Evolutionary conservation across 495 filamentous ascomycete species (phyloP).

Genomic region (Cairneyella variabilis): DNA sequence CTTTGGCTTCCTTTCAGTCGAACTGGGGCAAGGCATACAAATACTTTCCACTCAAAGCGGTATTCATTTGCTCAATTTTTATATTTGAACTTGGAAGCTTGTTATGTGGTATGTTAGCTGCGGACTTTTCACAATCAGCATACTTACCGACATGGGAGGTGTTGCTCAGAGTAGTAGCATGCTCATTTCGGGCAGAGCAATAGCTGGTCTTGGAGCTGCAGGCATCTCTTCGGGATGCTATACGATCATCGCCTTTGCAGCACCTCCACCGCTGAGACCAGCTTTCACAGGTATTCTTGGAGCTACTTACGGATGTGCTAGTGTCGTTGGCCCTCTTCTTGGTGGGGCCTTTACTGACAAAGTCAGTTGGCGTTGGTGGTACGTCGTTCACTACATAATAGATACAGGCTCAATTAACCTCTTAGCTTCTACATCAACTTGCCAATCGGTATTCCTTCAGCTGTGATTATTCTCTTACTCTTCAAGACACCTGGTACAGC

Average conservation of each 20-base stretch:
- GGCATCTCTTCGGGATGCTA: slow-evolving; percentile 36
- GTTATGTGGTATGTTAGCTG: too few relatives aligned
- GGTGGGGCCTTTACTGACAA: slow-evolving; percentile 62
- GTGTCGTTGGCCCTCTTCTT: slow-evolving; percentile 47
- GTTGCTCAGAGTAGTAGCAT: slow-evolving; percentile 45
- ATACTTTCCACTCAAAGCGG: too few relatives aligned
- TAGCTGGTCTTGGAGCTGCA: slow-evolving; percentile 43
- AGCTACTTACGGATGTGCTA: slow-evolving; percentile 25
- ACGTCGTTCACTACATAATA: slow-evolving; percentile 35
- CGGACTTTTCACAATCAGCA: too few relatives aligned
- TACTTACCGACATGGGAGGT: too few relatives aligned
- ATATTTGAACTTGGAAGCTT: too few relatives aligned
- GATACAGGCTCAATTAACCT: slow-evolving; percentile 31
- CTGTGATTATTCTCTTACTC: slow-evolving; percentile 40
- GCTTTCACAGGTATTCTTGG: slow-evolving; percentile 42
- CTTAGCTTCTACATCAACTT: slow-evolving; percentile 58
- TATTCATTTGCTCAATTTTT: too few relatives aligned
- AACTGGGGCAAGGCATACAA: too few relatives aligned
- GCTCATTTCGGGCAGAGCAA: slow-evolving; percentile 50
- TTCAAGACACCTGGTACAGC: slow-evolving; percentile 21
- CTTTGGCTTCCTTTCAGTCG: too few relatives aligned
- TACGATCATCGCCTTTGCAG: slow-evolving; percentile 40
- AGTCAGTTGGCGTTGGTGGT: slow-evolving; percentile 56
- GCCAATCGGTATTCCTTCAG: slow-evolving; percentile 45
- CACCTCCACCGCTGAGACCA: slow-evolving; percentile 38